Evolutionary conservation across 805 yeast genomes (phyloP).

Genomic region (Brettanomyces custersianus): DNA sequence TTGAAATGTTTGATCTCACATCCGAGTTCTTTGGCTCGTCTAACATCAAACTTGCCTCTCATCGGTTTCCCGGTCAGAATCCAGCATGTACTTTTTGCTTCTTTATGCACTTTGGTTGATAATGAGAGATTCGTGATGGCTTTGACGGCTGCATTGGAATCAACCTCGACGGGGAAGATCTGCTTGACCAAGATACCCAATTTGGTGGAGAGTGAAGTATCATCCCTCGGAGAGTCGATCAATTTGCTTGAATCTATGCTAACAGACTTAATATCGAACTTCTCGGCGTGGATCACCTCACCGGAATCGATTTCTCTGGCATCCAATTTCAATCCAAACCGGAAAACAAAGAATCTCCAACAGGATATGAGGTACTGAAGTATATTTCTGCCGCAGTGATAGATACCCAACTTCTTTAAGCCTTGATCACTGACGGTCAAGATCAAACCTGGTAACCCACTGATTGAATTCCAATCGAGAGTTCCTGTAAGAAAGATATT

Average conservation of each 20-base stretch:
- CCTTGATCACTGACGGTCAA: constrained; percentile 79
- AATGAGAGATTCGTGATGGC: constrained; percentile 15
- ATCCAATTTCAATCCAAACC: constrained; percentile 54
- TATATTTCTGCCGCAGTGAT: constrained; percentile 33
- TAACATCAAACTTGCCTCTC: constrained; percentile 68
- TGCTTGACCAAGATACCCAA: constrained; percentile 10
- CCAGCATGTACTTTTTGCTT: constrained; percentile 47
- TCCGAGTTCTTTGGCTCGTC: constrained; percentile 59
- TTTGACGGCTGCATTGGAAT: constrained; percentile 6
- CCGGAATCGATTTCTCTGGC: constrained; percentile 10
- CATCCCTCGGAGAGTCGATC: not conserved
- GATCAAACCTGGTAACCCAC: constrained; percentile 90
- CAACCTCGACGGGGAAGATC: constrained; percentile 17
- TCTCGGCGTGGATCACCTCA: constrained; percentile 5
- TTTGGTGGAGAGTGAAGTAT: constrained; percentile 5
- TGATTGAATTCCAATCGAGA: constrained; percentile 67
- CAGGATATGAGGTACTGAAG: constrained; percentile 57
- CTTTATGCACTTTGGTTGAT: constrained; percentile 18
- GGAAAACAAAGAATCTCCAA: constrained; percentile 82
- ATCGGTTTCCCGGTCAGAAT: constrained; percentile 56
- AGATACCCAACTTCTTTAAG: constrained; percentile 43
- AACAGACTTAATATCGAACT: constrained; percentile 15
- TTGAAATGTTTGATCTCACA: constrained; percentile 56
- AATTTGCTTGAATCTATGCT: constrained; percentile 8
- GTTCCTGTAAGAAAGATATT: constrained; percentile 72